phyloP scores from a whole-genome alignment of 176 grass and related monocot genomes.

The Neostapfia colusana region DNA sequence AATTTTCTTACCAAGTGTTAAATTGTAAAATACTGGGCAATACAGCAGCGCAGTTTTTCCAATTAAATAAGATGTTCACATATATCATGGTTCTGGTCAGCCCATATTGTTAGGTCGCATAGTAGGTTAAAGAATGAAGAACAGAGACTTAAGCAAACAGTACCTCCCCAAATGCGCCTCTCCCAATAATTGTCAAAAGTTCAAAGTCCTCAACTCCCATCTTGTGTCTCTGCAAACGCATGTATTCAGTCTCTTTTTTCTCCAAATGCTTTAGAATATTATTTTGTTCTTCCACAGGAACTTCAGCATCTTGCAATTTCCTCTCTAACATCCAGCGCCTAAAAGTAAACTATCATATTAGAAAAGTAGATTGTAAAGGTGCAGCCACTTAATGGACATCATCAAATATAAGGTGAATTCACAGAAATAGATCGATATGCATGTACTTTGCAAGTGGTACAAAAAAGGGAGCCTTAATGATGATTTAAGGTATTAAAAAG shows the following conservation, averaged over 20 bases:
- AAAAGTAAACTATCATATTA: constrained; percentile 41
- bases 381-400: not conserved
- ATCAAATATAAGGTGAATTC: constrained; percentile 3
- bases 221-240: constrained; percentile 96
- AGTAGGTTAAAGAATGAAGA: constrained; percentile 32
- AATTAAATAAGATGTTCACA: constrained; percentile 14
- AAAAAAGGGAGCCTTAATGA: too few relatives aligned
- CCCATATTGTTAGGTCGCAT: not conserved
- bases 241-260: constrained; percentile 97
- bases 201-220: constrained; percentile 99
- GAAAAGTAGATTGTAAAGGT: not conserved
- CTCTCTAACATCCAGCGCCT: constrained; percentile 96
- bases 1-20: constrained; percentile 1
- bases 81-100: not conserved
- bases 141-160: constrained; percentile 1
- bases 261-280: constrained; percentile 95
- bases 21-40: constrained; percentile 6
- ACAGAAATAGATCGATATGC: constrained; percentile 17
- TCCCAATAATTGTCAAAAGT: constrained; percentile 97
- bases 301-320: constrained; percentile 91
- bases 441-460: not conserved
- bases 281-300: constrained; percentile 91
- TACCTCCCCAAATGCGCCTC: constrained; percentile 98
- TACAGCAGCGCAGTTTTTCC: not conserved
- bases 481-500: not conserved